Evolutionary conservation across 139 green algal genomes (phyloP).

Genomic region (Monoraphidium neglectum): DNA sequence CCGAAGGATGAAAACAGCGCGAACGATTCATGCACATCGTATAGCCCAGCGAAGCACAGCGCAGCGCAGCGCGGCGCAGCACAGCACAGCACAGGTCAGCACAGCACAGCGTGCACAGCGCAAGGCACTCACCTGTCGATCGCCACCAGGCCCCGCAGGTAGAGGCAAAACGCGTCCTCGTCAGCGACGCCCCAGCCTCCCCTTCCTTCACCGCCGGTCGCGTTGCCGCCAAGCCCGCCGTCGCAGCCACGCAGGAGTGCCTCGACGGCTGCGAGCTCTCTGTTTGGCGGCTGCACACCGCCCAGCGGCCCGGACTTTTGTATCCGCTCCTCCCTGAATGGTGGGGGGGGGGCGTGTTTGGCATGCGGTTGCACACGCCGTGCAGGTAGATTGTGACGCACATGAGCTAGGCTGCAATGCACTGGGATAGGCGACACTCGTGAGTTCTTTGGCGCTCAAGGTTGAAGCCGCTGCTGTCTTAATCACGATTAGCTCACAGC

Average conservation of each 20-base stretch:
- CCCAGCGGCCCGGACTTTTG: constrained; percentile 57
- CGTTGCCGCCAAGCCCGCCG: neutral
- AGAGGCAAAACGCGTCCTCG: constrained; percentile 69
- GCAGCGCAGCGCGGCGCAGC: too few relatives aligned
- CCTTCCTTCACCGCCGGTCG: constrained; percentile 14
- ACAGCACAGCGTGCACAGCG: too few relatives aligned
- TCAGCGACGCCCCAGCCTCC: constrained; percentile 6
- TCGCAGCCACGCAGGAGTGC: neutral
- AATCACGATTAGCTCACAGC: neutral
- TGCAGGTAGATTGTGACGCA: too few relatives aligned
- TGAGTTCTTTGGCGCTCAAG: too few relatives aligned
- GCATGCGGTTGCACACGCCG: too few relatives aligned
- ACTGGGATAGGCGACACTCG: too few relatives aligned
- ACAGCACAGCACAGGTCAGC: too few relatives aligned
- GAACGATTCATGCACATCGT: too few relatives aligned
- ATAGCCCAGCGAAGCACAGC: too few relatives aligned
- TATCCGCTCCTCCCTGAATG: constrained; percentile 75
- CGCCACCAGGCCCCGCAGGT: constrained; percentile 80
- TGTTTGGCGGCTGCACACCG: constrained; percentile 52
- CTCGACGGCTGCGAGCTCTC: constrained; percentile 45
- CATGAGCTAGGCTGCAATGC: too few relatives aligned
- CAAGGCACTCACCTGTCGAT: constrained; percentile 57
- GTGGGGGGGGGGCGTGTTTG: too few relatives aligned
- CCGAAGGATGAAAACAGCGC: neutral
- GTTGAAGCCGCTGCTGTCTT: neutral